phyloP scores from a whole-genome alignment of 2,329 filamentous ascomycete genomes.

The Xylaria digitata region DNA sequence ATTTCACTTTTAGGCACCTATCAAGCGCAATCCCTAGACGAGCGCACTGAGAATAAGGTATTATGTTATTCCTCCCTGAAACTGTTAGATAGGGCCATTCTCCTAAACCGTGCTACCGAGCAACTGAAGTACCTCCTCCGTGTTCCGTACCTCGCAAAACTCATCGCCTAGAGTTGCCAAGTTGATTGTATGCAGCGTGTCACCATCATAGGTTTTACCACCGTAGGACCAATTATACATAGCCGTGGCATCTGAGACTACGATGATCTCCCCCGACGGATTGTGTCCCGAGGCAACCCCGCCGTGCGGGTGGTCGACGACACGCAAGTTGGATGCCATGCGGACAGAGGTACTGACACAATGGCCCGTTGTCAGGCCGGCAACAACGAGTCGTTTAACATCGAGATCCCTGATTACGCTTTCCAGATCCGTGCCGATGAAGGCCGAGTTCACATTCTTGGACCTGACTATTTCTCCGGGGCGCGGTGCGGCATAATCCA shows the following conservation, averaged over 20 bases:
- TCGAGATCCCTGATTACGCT: conserved; percentile 49
- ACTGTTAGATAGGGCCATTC: not conserved
- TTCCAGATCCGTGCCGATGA: conserved; percentile 59
- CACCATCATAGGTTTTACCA: conserved; percentile 53
- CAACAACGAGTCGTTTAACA: conserved; percentile 55
- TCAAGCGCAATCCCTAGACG: not conserved
- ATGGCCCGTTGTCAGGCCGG: conserved; percentile 61
- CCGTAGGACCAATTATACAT: conserved; percentile 55
- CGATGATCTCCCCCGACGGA: conserved; percentile 51
- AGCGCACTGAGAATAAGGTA: not conserved
- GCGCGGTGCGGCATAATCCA: conserved; percentile 44
- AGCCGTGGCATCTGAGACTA: conserved; percentile 60
- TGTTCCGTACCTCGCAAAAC: conserved; percentile 56
- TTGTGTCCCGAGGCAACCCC: conserved; percentile 34
- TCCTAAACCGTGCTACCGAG: conserved; percentile 1
- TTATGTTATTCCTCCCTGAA: not conserved
- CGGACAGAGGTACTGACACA: conserved; percentile 61
- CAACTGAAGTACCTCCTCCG: conserved; percentile 50
- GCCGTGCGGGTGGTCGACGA: conserved; percentile 50
- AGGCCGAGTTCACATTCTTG: conserved; percentile 60
- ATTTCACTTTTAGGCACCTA: too few species aligned
- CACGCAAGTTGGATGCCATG: conserved; percentile 59
- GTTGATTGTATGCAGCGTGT: conserved; percentile 58
- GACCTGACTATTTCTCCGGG: conserved; percentile 54
- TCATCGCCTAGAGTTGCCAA: conserved; percentile 58